Evolutionary conservation across 176 grass and related monocot species (phyloP), one percentile per base, ranked within the genome.

Genomic region (Alloteropsis semialata): DNA sequence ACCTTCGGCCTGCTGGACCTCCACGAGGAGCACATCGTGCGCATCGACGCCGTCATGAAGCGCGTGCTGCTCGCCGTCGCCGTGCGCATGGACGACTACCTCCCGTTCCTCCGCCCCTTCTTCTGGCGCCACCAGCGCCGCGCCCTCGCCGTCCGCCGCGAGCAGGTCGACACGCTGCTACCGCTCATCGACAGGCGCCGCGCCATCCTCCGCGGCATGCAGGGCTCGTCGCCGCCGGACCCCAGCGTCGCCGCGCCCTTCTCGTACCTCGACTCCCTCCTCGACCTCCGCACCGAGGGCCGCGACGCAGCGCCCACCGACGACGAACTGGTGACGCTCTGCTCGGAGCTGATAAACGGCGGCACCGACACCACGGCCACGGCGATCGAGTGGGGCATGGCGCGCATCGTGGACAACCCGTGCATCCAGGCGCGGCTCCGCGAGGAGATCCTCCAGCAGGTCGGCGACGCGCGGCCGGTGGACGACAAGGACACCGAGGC

Each of bases 321-420:
- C 48, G 79, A 81, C 4, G 95, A 92, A 73, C 81, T 97, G 10
- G 95, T 97, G 22, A 97, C 90, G 7, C 90, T 94, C 17, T 94
- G 95, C 86, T 86, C 88, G 41, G 95, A 97, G 84, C 83, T 97
- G 21, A 80, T 97, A 7, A 97, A 97, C 55, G 95, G 88, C 42
- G 95, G 95, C 49, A 97, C 95, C 6, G 95, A 97, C 83, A 97
- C 95, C 0, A 97, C 95, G 56, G 90, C 95, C 8, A 97, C 95
- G 1, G 90, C 92, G 81, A 92, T 94, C 58, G 95, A 97, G 77
- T 97, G 95, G 95, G 95, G 86, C 29, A 82, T 94, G 45, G 95
- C 95, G 56, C 88, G 95, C 45, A 61, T 97, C 78, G 90, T 97
- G 77, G 95, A 97, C 65, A 86, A 77, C 81, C 92, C 88, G 9